A percentile compares a stretch with the other conserved stretches of the same genome.
phyloP scores from a whole-genome alignment of 1,284 basidiomycete genomes.

The Pisolithus thermaeus region DNA sequence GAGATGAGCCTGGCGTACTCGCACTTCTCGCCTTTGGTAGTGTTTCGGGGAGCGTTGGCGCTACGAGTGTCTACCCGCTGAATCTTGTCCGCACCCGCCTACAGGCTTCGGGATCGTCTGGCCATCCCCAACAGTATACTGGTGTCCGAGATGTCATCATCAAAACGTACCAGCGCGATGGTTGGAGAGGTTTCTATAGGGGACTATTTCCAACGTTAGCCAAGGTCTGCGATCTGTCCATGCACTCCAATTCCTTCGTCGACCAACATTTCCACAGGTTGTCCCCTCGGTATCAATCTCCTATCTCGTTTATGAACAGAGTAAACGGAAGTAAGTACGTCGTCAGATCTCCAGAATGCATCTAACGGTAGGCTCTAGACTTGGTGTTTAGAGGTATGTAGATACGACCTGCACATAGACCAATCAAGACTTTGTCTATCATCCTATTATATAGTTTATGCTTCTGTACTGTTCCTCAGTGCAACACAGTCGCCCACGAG shows the following conservation, averaged over 20 bases:
- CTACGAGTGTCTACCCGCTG: slow-evolving; percentile 86
- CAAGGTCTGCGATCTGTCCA: slow-evolving; percentile 48
- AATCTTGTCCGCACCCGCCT: slow-evolving; percentile 93
- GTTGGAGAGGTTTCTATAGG: slow-evolving; percentile 93
- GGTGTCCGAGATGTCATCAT: slow-evolving; percentile 83
- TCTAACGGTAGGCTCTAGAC: slow-evolving; percentile 25
- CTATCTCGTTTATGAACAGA: slow-evolving; percentile 86
- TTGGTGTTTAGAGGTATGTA: slow-evolving; percentile 38
- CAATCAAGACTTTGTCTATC: slow-evolving; percentile 19
- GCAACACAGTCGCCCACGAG: slow-evolving; percentile 16
- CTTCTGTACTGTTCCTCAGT: slow-evolving; percentile 18
- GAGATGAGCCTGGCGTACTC: slow-evolving; percentile 79
- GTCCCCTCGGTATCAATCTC: slow-evolving; percentile 93
- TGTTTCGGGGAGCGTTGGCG: slow-evolving; percentile 87
- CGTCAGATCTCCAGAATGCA: background rate
- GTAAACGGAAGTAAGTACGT: slow-evolving; percentile 61
- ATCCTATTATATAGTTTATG: slow-evolving; percentile 10
- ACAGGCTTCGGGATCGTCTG: slow-evolving; percentile 92
- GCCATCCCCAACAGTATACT: slow-evolving; percentile 85
- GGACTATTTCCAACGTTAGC: slow-evolving; percentile 88
- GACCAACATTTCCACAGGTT: slow-evolving; percentile 46
- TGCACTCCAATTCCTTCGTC: slow-evolving; percentile 8
- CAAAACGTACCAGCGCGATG: slow-evolving; percentile 82
- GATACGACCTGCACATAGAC: slow-evolving; percentile 19
- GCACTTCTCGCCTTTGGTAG: slow-evolving; percentile 85